A percentile compares a stretch with the other conserved stretches of the same genome.
Evolutionary conservation across 176 grass and related monocot species (phyloP).

Genomic region (Aechmea fasciata): DNA sequence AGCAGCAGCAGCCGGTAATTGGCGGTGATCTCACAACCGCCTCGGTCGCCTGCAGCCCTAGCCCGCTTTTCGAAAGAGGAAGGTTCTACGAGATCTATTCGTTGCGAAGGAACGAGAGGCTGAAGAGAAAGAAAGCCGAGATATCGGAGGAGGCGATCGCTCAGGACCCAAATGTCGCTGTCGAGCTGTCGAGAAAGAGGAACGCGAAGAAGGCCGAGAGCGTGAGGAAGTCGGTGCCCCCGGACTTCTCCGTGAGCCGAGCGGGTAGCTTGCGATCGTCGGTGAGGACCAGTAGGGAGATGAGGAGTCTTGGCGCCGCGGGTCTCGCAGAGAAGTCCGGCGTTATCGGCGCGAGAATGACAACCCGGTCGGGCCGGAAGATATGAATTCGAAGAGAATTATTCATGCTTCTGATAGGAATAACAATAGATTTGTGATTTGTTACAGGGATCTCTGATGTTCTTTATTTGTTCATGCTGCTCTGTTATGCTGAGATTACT

Average conservation of each 20-base stretch:
- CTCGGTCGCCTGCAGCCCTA: constrained; percentile 15
- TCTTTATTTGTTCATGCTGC: too few relatives aligned
- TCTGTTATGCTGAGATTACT: too few relatives aligned
- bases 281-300: constrained; percentile 60
- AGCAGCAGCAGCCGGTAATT: constrained; percentile 2
- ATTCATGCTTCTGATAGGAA: too few relatives aligned
- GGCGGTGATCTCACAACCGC: constrained; percentile 12
- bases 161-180: constrained; percentile 49
- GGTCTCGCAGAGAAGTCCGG: constrained; percentile 9
- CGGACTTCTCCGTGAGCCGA: constrained; percentile 20
- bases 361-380: neutral
- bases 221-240: constrained; percentile 44
- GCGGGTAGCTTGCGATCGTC: constrained; percentile 35
- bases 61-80: constrained; percentile 65
- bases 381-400: neutral
- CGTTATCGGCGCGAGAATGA: neutral
- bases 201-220: constrained; percentile 43
- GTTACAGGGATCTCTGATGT: too few relatives aligned
- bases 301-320: constrained; percentile 36
- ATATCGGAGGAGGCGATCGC: constrained; percentile 23
- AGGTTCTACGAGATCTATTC: constrained; percentile 82
- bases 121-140: constrained; percentile 63
- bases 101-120: constrained; percentile 60
- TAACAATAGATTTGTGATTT: too few relatives aligned
- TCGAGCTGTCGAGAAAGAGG: constrained; percentile 52